phyloP scores from a whole-genome alignment of 257 asterid species.

The Solanum clarkiae region DNA sequence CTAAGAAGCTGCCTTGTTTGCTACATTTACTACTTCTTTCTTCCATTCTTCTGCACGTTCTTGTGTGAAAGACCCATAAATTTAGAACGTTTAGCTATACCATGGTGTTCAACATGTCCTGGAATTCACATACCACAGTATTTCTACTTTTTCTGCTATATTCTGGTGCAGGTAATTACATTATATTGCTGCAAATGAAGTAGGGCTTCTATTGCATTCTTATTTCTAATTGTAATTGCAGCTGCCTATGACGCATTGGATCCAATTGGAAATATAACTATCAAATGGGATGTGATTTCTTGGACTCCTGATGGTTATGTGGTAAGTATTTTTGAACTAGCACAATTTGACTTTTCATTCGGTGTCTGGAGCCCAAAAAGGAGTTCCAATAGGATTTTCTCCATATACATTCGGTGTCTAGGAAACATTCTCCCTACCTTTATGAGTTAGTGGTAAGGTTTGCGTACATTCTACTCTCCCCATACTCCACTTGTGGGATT shows the following conservation, averaged over 20 bases:
- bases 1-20: not conserved
- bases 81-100: not conserved
- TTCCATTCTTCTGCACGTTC: not conserved
- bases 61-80: too few relatives aligned
- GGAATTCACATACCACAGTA: not conserved
- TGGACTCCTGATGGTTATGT: slow-evolving; percentile 20
- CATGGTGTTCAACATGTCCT: not conserved
- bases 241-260: slow-evolving; percentile 8
- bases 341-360: too few relatives aligned
- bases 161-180: not conserved
- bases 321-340: not conserved
- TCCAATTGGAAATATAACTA: slow-evolving; percentile 8
- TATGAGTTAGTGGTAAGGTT: too few relatives aligned
- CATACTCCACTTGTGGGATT: too few relatives aligned
- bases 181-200: not conserved
- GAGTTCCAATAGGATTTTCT: too few relatives aligned
- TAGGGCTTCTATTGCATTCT: not conserved
- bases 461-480: too few relatives aligned
- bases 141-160: not conserved
- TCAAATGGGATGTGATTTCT: slow-evolving; percentile 12
- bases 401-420: too few relatives aligned
- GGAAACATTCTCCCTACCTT: too few relatives aligned
- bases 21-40: not conserved
- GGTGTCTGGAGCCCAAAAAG: too few relatives aligned
- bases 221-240: not conserved